Conservation (phyloP, 345 rosid genomes). For the Gynandropsis gynandra region DNA sequence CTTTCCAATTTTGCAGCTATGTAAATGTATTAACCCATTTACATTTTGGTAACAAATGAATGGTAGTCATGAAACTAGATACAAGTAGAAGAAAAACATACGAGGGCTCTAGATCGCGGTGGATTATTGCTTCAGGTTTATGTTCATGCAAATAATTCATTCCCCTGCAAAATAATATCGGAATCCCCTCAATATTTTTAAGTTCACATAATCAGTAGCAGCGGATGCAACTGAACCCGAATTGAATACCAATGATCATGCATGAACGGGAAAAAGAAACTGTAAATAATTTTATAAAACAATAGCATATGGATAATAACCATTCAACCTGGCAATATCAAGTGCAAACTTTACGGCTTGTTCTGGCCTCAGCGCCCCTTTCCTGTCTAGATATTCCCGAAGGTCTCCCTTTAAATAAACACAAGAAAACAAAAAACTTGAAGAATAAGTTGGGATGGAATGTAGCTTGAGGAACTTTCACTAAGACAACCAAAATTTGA, state of each 20-base stretch:
- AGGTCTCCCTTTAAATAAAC: constrained; percentile 58
- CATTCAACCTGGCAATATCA: constrained; percentile 68
- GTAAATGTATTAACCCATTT: constrained; percentile 10
- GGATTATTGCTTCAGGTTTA: constrained; percentile 78
- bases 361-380: constrained; percentile 49
- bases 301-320: constrained; percentile 5
- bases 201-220: constrained; percentile 16
- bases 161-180: constrained; percentile 48
- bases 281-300: neutral
- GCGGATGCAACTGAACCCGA: neutral
- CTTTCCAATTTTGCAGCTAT: constrained; percentile 24
- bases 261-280: constrained; percentile 8
- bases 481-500: constrained; percentile 6
- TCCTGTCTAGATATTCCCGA: constrained; percentile 54
- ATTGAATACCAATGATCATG: neutral
- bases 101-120: constrained; percentile 82
- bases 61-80: neutral
- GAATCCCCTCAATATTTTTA: no score
- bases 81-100: constrained; percentile 38
- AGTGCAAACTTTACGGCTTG: constrained; percentile 73
- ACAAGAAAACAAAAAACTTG: neutral
- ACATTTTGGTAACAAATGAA: constrained; percentile 1
- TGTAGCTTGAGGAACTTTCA: neutral
- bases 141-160: constrained; percentile 80
- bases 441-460: constrained; percentile 7